Conservation (phyloP, 306 rosid species). For the Begonia fuchsioides region DNA sequence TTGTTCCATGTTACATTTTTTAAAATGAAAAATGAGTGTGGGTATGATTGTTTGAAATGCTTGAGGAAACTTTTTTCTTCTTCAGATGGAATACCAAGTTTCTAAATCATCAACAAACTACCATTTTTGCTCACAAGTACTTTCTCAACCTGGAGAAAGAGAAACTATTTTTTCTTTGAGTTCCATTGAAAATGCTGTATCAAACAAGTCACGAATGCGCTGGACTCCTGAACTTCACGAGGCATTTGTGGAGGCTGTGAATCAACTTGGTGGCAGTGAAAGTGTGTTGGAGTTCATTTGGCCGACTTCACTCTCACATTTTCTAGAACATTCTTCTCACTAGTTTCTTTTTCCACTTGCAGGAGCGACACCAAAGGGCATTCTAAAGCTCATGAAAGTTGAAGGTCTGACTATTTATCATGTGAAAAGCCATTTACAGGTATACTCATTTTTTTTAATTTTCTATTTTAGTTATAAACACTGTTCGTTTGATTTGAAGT, state of each 20-base stretch:
- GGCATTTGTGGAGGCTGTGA: constrained; percentile 96
- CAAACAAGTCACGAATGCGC: constrained; percentile 89
- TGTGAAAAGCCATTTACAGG: constrained; percentile 99
- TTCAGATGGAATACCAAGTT: constrained; percentile 47
- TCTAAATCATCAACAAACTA: constrained; percentile 37
- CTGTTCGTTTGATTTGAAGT: constrained; percentile 11
- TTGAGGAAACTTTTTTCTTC: constrained; percentile 7
- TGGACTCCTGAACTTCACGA: constrained; percentile 99
- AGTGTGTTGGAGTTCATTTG: constrained; percentile 37
- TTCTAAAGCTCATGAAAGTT: constrained; percentile 89
- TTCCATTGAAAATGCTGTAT: constrained; percentile 45
- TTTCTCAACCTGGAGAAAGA: constrained; percentile 47
- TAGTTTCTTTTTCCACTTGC: constrained; percentile 10
- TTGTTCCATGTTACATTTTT: no score
- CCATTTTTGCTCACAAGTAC: constrained; percentile 27
- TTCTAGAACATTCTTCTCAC: constrained; percentile 14
- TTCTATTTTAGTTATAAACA: background rate
- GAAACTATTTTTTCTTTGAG: constrained; percentile 25
- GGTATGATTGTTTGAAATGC: background rate
- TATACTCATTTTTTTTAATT: constrained; percentile 17
- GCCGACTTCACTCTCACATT: constrained; percentile 7
- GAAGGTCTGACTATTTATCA: constrained; percentile 94
- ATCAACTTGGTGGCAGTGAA: constrained; percentile 96
- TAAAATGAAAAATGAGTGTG: no score
- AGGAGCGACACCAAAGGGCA: constrained; percentile 99